Evolutionary conservation across 257 asterid species (phyloP).

Genomic region (Paraleonurus japonicus): DNA sequence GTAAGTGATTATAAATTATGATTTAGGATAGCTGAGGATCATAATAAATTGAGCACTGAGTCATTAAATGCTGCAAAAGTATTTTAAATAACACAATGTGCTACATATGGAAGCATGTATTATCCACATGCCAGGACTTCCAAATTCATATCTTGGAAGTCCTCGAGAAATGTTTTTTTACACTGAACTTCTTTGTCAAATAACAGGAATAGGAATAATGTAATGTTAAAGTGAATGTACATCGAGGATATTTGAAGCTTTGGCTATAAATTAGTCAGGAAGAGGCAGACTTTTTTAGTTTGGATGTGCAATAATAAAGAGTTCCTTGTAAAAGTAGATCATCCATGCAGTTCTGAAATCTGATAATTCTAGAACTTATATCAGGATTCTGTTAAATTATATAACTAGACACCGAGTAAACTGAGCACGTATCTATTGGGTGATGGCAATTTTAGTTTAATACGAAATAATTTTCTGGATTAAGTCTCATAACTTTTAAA

Average conservation of each 20-base stretch:
- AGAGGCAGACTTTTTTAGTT: background rate
- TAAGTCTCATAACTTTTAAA: too few species aligned
- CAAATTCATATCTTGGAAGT: background rate
- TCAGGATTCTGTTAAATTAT: background rate
- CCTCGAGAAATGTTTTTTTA: too few species aligned
- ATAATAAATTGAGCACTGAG: background rate
- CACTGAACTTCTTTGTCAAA: background rate
- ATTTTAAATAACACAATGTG: background rate
- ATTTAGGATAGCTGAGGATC: background rate
- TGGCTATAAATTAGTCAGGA: background rate
- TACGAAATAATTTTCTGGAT: too few species aligned
- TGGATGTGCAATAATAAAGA: background rate
- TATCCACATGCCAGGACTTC: background rate
- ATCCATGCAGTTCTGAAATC: background rate
- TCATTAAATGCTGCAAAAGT: background rate
- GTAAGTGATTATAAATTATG: background rate
- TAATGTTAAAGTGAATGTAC: background rate
- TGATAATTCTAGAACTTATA: constrained; percentile 1
- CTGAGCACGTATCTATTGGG: too few species aligned
- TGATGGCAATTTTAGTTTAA: too few species aligned
- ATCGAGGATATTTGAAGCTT: background rate
- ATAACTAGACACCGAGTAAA: too few species aligned
- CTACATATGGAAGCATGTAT: background rate
- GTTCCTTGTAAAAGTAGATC: constrained; percentile 1
- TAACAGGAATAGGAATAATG: background rate